Base-by-base conservation (phyloP, 805 yeast species). In the Candida ficus region DNA sequence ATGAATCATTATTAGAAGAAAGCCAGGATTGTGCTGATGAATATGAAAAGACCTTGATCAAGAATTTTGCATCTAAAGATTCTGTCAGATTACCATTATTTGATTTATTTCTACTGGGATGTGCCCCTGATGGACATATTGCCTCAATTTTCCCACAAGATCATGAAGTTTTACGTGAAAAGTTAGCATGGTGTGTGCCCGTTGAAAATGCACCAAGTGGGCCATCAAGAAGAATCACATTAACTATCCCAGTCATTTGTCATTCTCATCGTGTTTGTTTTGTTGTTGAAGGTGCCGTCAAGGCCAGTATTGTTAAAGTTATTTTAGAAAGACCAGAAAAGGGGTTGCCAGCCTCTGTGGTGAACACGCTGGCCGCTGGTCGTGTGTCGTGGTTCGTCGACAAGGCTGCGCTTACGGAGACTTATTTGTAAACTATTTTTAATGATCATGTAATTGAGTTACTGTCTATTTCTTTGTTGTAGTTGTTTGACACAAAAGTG, bases 111-210 rank as follows among this genome's bases (percentile, higher is more conserved):
- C 68, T 93, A 49, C 71, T 93, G 44, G 99, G 99, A 20, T 91
- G 98, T 70, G 99, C 99, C 1, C 98, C 98, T 3, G 99, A 91
- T 62, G 99, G 99, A 18, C 99, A 91, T 62, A 86, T 88, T 57
- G 96, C 96, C 38, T 88, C 95, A n/a, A 73, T 91, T 41, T 91
- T 91, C 70, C 99, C 99, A 18, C 83, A 83, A 58, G 67, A 65
- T 46, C 93, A 86, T 56, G 93, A 86, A 51, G 83, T 85, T 41
- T 68, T 91, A 49, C 75, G 97, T 57, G 99, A 91, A 61, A 76
- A 82, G 46, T 74, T 83, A 51, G 97, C 97, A 2, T 91, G 98
- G 97, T 90, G 90, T 48, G 84, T 87, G 20, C 95, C 97, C 1
- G 95, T 91, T 7, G 83, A 78, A 47, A 83, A 88, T 44, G 95